phyloP scores from a whole-genome alignment of 208 protist genomes.

The Leishmania mexicana region DNA sequence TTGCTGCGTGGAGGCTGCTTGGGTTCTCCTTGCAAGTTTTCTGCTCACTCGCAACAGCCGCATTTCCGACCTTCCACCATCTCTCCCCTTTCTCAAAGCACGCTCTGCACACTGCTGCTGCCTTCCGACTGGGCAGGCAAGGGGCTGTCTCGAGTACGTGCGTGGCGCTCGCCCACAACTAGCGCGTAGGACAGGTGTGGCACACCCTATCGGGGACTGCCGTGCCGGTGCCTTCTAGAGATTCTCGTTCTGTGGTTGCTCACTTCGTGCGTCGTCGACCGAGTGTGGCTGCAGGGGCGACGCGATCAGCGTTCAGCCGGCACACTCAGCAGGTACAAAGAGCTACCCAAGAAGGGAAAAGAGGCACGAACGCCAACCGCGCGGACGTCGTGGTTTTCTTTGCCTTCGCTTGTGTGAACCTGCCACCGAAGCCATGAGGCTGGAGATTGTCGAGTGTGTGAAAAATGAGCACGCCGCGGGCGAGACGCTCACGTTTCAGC shows the following conservation, averaged over 20 bases:
- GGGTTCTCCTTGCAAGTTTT: background rate
- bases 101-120: background rate
- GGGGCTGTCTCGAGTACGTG: background rate
- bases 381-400: background rate
- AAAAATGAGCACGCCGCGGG: slow-evolving; percentile 79
- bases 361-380: background rate
- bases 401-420: background rate
- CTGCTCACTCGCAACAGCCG: background rate
- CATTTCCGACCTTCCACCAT: background rate
- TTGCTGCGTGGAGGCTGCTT: background rate
- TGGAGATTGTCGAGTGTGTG: slow-evolving; percentile 81
- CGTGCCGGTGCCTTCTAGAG: background rate
- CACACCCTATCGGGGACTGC: background rate
- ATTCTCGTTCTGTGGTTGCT: background rate
- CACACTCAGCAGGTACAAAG: background rate
- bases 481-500: slow-evolving; percentile 90
- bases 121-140: background rate
- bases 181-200: background rate
- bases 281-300: background rate
- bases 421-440: slow-evolving; percentile 43
- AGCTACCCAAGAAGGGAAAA: background rate
- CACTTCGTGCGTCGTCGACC: background rate
- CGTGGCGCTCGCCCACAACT: background rate
- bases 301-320: background rate
- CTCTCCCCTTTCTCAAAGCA: background rate